A percentile compares a stretch with the other conserved stretches of the same genome.
Conservation (phyloP, 257 asterid genomes). For the Hygrophila difformis region DNA sequence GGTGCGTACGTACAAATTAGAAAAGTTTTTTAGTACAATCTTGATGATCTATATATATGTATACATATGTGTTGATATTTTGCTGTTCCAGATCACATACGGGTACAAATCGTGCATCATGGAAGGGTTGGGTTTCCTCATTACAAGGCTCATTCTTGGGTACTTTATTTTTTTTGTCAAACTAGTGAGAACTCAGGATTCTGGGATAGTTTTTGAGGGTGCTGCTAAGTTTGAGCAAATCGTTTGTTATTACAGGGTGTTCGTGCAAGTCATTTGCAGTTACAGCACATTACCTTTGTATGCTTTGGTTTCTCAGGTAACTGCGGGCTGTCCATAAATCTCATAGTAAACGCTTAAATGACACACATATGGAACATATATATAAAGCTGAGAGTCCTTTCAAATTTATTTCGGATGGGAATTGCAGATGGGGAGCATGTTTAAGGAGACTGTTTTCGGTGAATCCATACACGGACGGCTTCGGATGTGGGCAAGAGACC, state of each 20-base stretch:
- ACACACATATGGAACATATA: not conserved
- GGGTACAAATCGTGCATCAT: constrained; percentile 84
- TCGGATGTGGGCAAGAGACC: constrained; percentile 27
- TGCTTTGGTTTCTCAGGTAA: constrained; percentile 42
- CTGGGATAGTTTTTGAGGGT: no score
- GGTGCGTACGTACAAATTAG: constrained; percentile 30
- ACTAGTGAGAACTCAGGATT: no score
- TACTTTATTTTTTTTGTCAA: constrained; percentile 10
- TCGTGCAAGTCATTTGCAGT: constrained; percentile 45
- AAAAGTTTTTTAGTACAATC: not conserved
- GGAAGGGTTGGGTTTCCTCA: constrained; percentile 55
- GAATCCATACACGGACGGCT: constrained; percentile 15
- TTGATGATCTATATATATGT: not conserved
- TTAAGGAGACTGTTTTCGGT: constrained; percentile 48
- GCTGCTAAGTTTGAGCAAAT: no score
- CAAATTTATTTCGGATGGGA: not conserved
- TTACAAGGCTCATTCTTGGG: constrained; percentile 73
- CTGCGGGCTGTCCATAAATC: not conserved
- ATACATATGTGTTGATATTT: not conserved
- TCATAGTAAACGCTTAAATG: not conserved
- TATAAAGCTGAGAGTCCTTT: not conserved
- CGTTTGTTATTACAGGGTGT: constrained; percentile 18
- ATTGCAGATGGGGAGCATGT: constrained; percentile 74
- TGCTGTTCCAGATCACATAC: constrained; percentile 46
- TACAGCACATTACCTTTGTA: constrained; percentile 41